phyloP scores from a whole-genome alignment of 1,139 yeast species.

The Yamadazyma mexicana region DNA sequence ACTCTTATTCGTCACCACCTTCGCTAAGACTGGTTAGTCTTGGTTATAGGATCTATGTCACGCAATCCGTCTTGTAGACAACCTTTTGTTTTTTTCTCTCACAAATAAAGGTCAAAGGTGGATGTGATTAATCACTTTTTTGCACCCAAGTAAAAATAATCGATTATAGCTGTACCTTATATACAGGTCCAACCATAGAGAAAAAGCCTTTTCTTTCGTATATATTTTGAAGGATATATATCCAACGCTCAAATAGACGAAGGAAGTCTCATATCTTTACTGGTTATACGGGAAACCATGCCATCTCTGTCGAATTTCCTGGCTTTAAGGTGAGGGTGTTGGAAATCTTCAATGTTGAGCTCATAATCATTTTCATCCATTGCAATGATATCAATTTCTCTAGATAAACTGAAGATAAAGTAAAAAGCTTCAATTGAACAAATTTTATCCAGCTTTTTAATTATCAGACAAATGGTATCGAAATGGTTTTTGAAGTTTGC shows the following conservation, averaged over 20 bases:
- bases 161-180: too few species aligned
- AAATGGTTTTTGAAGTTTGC: slow-evolving; percentile 19
- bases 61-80: too few species aligned
- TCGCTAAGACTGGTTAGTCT: too few species aligned
- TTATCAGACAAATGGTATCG: slow-evolving; percentile 2
- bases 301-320: background rate
- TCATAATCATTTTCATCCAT: slow-evolving; percentile 21
- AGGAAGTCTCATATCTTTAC: slow-evolving; percentile 5
- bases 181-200: too few species aligned
- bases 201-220: too few species aligned
- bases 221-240: too few species aligned
- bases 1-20: too few species aligned
- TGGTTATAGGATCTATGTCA: too few species aligned
- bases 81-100: too few species aligned
- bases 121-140: too few species aligned
- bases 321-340: slow-evolving; percentile 5
- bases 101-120: too few species aligned
- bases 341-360: slow-evolving; percentile 21
- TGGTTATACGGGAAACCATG: background rate
- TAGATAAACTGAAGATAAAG: slow-evolving; percentile 21
- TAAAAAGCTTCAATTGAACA: slow-evolving; percentile 19
- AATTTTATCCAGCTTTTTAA: slow-evolving; percentile 14
- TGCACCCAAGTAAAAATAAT: too few species aligned
- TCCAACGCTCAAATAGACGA: background rate
- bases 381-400: slow-evolving; percentile 19